Conservation (phyloP, 2,329 filamentous ascomycete species). For the Alternaria brassicae region DNA sequence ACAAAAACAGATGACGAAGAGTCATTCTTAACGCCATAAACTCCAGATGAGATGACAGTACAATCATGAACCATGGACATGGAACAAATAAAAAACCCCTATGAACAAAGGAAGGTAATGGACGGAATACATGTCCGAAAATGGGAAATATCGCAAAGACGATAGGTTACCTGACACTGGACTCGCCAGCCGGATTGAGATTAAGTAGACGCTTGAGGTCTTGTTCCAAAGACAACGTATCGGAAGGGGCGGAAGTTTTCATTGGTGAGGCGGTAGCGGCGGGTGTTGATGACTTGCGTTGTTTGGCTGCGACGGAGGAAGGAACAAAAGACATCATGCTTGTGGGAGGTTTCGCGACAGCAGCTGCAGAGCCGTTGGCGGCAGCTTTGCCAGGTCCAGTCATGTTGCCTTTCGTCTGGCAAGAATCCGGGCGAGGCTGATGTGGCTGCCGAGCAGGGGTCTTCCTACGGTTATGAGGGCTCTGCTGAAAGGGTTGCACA, state of each 20-base stretch:
- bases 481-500: conserved; percentile 32
- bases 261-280: conserved; percentile 23
- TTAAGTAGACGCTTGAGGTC: conserved; percentile 49
- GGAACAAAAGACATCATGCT: conserved; percentile 47
- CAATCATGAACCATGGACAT: conserved; percentile 30
- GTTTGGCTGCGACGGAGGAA: conserved; percentile 47
- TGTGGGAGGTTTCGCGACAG: conserved; percentile 31
- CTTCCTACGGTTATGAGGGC: conserved; percentile 33
- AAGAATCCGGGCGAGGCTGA: conserved; percentile 35
- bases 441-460: conserved; percentile 33
- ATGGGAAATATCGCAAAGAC: conserved; percentile 22
- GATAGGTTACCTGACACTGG: conserved; percentile 32
- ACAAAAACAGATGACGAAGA: conserved; percentile 19
- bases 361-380: conserved; percentile 19
- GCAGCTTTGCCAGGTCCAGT: conserved; percentile 23
- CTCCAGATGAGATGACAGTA: conserved; percentile 26
- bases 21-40: conserved; percentile 29
- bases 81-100: conserved; percentile 25
- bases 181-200: conserved; percentile 32
- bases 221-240: conserved; percentile 43
- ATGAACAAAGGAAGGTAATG: conserved; percentile 33
- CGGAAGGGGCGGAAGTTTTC: conserved; percentile 23
- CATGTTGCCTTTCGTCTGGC: conserved; percentile 23
- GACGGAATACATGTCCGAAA: conserved; percentile 34
- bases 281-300: conserved; percentile 32